Percentiles rank a stretch among this genome's conserved stretches.
These are phyloP conservation scores for Umbelopsis vinacea DNA, from an alignment of 192 early-diverging fungal genomes.

Conservation along the genomic window DNA sequence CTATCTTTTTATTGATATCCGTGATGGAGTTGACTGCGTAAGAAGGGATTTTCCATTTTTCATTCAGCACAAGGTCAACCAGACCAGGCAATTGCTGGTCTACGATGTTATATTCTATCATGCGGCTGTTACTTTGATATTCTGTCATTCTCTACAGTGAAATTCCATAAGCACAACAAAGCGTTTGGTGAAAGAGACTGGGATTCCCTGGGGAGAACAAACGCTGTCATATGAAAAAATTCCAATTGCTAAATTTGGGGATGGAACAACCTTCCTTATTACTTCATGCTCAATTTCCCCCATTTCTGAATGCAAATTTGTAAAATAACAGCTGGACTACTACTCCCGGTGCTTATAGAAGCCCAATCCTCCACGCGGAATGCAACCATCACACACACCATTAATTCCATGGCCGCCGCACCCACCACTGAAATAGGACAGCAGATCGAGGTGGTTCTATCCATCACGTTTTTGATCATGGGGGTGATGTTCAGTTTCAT, in stretches of 20 bases:
- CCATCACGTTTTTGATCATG: background rate
- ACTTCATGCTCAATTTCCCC: background rate
- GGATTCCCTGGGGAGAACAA: too few species aligned
- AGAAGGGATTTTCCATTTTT: too few species aligned
- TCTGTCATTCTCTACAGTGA: too few species aligned
- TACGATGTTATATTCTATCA: too few species aligned
- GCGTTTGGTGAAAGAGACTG: too few species aligned
- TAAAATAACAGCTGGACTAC: background rate
- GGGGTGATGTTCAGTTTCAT: background rate
- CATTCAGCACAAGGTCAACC: too few species aligned
- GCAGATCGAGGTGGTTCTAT: background rate
- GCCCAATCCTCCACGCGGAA: background rate
- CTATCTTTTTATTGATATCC: too few species aligned
- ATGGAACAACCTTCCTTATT: background rate
- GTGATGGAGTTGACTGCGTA: too few species aligned
- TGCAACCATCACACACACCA: background rate
- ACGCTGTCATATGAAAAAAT: background rate
- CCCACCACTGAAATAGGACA: conserved; percentile 11
- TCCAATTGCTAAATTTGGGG: background rate
- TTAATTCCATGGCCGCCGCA: background rate
- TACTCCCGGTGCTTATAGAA: conserved; percentile 12
- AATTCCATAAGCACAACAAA: too few species aligned
- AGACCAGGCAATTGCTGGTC: too few species aligned
- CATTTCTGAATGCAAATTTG: conserved; percentile 3
- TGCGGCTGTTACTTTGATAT: too few species aligned